Evolutionary conservation across 352 stramenopile species (phyloP).

Genomic region (Globisporangium heterothallicum): DNA sequence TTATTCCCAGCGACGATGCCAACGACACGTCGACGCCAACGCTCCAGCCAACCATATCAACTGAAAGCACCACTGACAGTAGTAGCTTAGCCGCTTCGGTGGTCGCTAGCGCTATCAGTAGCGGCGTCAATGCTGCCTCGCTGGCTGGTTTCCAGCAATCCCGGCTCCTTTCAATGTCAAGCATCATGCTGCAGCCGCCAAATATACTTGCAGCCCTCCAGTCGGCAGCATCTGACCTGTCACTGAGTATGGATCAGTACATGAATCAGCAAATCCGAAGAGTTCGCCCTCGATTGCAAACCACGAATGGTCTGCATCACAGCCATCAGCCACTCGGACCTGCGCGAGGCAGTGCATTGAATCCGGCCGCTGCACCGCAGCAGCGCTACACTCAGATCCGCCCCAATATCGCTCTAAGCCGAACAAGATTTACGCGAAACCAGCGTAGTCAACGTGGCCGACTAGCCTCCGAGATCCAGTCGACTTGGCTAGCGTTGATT

Average conservation of each 20-base stretch:
- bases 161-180: constrained; percentile 13
- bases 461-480: constrained; percentile 78
- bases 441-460: constrained; percentile 67
- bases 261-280: constrained; percentile 80
- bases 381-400: constrained; percentile 80
- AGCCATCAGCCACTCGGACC: constrained; percentile 19
- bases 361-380: constrained; percentile 19
- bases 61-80: neutral
- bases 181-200: constrained; percentile 29
- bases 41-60: constrained; percentile 23
- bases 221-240: constrained; percentile 48
- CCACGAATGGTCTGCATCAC: constrained; percentile 20
- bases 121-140: constrained; percentile 7
- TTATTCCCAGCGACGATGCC: constrained; percentile 54
- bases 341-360: constrained; percentile 17
- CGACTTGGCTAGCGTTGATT: constrained; percentile 80
- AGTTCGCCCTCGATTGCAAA: constrained; percentile 58
- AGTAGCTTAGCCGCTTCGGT: constrained; percentile 6
- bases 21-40: constrained; percentile 53
- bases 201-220: constrained; percentile 65
- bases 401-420: constrained; percentile 79
- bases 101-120: constrained; percentile 9
- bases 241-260: constrained; percentile 74
- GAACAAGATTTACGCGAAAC: constrained; percentile 68
- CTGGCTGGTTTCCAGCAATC: constrained; percentile 12